Conservation (phyloP, 2,329 filamentous ascomycete genomes). For the Ophiostoma sp. region DNA sequence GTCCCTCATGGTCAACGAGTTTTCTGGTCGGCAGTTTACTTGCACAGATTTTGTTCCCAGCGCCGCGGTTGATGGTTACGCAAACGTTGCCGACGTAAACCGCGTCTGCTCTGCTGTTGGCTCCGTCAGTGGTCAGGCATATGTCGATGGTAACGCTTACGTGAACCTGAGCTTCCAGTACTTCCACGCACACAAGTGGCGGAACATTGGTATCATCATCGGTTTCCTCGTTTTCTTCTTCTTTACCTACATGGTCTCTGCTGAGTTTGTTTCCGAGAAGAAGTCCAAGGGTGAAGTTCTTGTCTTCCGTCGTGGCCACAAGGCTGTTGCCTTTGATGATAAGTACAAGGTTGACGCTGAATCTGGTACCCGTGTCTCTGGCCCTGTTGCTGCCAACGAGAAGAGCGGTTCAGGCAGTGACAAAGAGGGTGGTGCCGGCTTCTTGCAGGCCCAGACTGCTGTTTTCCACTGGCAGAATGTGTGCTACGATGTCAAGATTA, state of each 20-base stretch:
- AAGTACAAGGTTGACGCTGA: constrained; percentile 59
- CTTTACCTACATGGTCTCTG: constrained; percentile 55
- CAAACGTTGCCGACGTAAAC: constrained; percentile 35
- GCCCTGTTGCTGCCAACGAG: constrained; percentile 32
- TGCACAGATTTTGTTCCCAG: constrained; percentile 46
- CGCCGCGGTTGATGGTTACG: constrained; percentile 35
- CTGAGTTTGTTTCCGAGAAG: constrained; percentile 59
- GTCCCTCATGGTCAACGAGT: constrained; percentile 77
- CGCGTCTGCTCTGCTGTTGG: constrained; percentile 56
- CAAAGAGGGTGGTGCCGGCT: constrained; percentile 26
- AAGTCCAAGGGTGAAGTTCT: constrained; percentile 73
- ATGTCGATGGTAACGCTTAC: constrained; percentile 55
- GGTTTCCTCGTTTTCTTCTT: constrained; percentile 60
- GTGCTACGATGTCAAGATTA: constrained; percentile 73
- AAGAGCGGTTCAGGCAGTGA: constrained; percentile 12
- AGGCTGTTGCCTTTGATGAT: constrained; percentile 52
- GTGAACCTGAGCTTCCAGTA: constrained; percentile 52
- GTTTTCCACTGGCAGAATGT: constrained; percentile 85
- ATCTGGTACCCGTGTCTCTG: constrained; percentile 46
- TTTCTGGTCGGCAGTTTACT: constrained; percentile 56
- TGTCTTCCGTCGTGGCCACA: constrained; percentile 66
- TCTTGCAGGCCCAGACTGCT: constrained; percentile 57
- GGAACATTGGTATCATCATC: constrained; percentile 64
- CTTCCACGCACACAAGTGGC: constrained; percentile 56
- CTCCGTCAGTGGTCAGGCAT: constrained; percentile 46